These are phyloP conservation scores for Kodamaea hsintzibuensis DNA, from an alignment of 805 yeast species.

Conservation along the genomic window DNA sequence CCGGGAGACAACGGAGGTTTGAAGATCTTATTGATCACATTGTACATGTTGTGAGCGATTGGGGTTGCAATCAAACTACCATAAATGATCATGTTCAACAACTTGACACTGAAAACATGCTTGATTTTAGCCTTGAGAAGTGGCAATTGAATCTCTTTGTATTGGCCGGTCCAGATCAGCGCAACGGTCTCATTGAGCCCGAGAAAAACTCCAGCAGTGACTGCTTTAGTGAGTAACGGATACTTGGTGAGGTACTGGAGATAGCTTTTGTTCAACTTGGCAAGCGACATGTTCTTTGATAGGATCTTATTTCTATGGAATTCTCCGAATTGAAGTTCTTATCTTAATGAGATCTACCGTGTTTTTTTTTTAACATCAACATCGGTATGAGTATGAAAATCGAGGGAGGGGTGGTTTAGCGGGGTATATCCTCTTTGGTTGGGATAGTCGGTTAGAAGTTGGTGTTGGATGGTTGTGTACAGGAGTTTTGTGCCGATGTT, in stretches of 20 bases:
- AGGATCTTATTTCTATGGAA: not conserved
- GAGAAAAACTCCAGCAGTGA: conserved; percentile 57
- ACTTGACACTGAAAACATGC: conserved; percentile 45
- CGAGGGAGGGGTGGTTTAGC: not conserved
- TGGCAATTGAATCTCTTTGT: conserved; percentile 21
- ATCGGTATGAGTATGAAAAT: not conserved
- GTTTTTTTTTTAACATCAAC: not conserved
- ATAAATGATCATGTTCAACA: conserved; percentile 55
- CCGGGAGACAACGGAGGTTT: conserved; percentile 37
- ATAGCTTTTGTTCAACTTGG: conserved; percentile 30
- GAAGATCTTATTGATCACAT: conserved; percentile 40
- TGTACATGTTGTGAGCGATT: conserved; percentile 54
- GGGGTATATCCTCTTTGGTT: not conserved
- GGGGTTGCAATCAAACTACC: conserved; percentile 60
- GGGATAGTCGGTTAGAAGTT: not conserved
- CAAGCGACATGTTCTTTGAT: conserved; percentile 8
- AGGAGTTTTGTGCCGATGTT: not conserved
- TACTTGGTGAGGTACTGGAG: conserved; percentile 40
- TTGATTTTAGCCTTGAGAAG: conserved; percentile 24
- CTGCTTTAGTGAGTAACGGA: conserved; percentile 60
- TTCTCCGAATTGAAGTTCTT: not conserved
- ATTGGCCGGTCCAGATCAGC: conserved; percentile 49
- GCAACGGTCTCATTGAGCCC: conserved; percentile 61
- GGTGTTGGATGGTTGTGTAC: not conserved
- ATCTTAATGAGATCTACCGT: not conserved